A percentile compares a stretch with the other conserved stretches of the same genome.
phyloP scores from a whole-genome alignment of 192 early-diverging fungal species.

The Coemansia sp. region DNA sequence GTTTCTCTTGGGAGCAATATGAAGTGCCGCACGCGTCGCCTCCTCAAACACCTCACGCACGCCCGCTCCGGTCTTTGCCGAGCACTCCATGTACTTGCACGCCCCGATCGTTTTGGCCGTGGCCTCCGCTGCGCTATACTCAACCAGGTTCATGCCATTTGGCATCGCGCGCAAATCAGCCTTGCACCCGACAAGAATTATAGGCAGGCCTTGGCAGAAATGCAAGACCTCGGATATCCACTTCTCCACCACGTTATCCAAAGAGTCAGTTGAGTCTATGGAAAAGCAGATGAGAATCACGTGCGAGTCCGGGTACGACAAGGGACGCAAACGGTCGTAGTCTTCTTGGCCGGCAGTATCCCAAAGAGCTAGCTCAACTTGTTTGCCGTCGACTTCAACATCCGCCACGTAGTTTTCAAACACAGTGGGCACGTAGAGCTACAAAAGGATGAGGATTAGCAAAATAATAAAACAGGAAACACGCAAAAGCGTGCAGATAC shows the following conservation, averaged over 20 bases:
- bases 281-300: conserved; percentile 94
- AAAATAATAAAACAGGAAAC: neutral
- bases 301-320: conserved; percentile 91
- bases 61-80: conserved; percentile 55
- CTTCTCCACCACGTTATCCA: conserved; percentile 70
- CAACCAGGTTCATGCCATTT: no score
- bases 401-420: conserved; percentile 95
- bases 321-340: conserved; percentile 89
- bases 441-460: neutral
- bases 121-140: no score
- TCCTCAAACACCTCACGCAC: conserved; percentile 61
- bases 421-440: conserved; percentile 81
- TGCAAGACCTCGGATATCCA: conserved; percentile 40
- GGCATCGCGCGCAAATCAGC: conserved; percentile 36
- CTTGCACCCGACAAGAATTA: conserved; percentile 51
- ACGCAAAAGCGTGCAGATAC: no score
- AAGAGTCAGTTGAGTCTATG: conserved; percentile 77
- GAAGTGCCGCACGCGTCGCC: conserved; percentile 82
- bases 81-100: conserved; percentile 83
- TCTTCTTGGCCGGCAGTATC: conserved; percentile 98
- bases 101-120: conserved; percentile 77
- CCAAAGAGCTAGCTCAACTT: conserved; percentile 89
- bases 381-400: conserved; percentile 74
- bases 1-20: conserved; percentile 41
- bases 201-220: conserved; percentile 23